Evolutionary conservation across 2,329 filamentous ascomycete species (phyloP), one percentile per base, ranked within the genome.

Genomic region (Arthroderma uncinatum): DNA sequence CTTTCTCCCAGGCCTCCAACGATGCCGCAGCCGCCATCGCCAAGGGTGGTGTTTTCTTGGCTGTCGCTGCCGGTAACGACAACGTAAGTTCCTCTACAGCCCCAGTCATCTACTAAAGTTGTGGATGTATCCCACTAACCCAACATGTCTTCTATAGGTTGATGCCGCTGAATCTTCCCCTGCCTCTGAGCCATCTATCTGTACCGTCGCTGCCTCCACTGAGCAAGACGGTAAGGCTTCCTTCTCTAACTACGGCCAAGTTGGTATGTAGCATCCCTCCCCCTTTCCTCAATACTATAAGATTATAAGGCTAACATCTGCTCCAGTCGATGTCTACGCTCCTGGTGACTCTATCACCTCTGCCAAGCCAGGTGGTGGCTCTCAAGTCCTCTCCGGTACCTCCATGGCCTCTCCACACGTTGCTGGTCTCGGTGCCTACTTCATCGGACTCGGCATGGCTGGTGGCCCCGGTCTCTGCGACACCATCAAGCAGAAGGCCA

Each of bases 401-500:
- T 70, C 69, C 7, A 69, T 70, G 65, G 67, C 69, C 34, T 65
- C 67, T 7, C 71, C 71, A 58, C 73, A 73, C 66, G 77, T 80
- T 59, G 75, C 78, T 7, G 80, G 80, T 56, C 70, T 81, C 50
- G 76, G 80, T 60, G 77, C 79, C 7, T 79, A 78, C 63, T 69
- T 79, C 44, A 77, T 65, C 47, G 64, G 72, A 55, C 74, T 82
- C 56, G 78, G 82, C 70, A 64, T 68, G 54, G 67, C 82, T 59
- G 73, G 68, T 6, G 69, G 70, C 53, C 69, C 67, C 37, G 71
- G 65, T 10, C 75, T 82, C 56, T 70, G 70, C 30, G 62, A 72
- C 57, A 72, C 76, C 60, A 78, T 85, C 66, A 78, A 77, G 71
- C 66, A 71, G 59, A 76, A 85, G 30, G 82, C 80, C 44, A 62